Conservation (phyloP, 148 eudicot genomes). For the Fallopia convolvulus region DNA sequence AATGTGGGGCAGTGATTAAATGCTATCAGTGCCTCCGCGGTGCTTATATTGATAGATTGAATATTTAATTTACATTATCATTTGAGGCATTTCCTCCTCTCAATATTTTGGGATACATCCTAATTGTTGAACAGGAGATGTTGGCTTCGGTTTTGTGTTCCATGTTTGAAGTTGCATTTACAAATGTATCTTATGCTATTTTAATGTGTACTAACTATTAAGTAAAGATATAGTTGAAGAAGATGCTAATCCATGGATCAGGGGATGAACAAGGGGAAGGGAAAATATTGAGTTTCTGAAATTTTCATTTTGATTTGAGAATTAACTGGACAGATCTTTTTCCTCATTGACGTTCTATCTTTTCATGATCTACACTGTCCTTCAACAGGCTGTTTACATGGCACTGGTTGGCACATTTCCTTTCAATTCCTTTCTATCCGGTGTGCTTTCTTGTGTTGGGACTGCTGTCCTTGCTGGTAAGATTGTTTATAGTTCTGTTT, state of each 20-base stretch:
- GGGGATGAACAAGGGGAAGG: background rate
- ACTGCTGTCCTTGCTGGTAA: slow-evolving; percentile 73
- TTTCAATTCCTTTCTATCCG: slow-evolving; percentile 70
- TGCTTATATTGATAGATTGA: background rate
- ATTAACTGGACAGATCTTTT: background rate
- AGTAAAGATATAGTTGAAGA: background rate
- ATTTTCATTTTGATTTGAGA: background rate
- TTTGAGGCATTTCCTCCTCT: background rate
- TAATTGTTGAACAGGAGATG: no score
- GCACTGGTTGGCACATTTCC: slow-evolving; percentile 68
- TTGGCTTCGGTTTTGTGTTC: background rate
- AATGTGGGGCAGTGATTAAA: background rate
- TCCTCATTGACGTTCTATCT: background rate
- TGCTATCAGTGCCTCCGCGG: background rate
- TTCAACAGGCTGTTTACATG: slow-evolving; percentile 56
- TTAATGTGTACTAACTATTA: background rate
- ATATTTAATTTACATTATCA: background rate
- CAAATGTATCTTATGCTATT: background rate
- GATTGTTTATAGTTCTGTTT: background rate
- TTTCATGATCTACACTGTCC: background rate
- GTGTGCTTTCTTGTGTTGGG: slow-evolving; percentile 64
- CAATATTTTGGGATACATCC: no score
- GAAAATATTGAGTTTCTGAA: background rate
- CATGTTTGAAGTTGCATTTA: background rate
- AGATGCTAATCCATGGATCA: background rate